phyloP scores from a whole-genome alignment of 331 rosid species.

The Malus hybrid region DNA sequence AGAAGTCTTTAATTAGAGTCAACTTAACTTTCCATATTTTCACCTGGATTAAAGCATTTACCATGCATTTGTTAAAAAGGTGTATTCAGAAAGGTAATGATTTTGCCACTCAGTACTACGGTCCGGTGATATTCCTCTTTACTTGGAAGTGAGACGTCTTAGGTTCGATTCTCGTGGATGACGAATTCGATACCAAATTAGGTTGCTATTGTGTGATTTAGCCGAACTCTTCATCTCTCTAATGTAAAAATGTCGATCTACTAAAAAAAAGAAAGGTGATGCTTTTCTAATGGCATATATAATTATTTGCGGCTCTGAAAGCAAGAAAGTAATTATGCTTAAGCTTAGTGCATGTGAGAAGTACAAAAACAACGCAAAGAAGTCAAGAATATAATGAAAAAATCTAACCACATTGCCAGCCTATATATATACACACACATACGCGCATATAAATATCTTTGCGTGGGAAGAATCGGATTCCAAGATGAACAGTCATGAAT shows the following conservation, averaged over 20 bases:
- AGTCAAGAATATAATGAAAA: constrained; percentile 27
- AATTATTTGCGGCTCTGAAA: not conserved
- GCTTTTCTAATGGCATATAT: not conserved
- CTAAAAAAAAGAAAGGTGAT: not conserved
- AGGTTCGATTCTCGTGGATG: no score
- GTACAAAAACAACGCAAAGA: not conserved
- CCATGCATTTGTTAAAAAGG: not conserved
- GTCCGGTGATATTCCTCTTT: no score
- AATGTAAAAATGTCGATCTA: no score
- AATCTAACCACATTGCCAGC: not conserved
- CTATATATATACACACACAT: no score
- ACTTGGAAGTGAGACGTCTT: no score
- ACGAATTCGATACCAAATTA: no score
- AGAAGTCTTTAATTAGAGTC: not conserved
- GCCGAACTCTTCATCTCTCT: no score
- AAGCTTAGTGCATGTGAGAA: not conserved
- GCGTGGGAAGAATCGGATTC: constrained; percentile 44
- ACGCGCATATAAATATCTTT: not conserved
- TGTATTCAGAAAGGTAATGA: not conserved
- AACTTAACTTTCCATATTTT: not conserved
- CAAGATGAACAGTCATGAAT: not conserved
- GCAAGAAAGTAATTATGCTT: constrained; percentile 2
- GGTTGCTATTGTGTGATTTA: no score
- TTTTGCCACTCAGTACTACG: no score
- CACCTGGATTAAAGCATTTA: not conserved